Evolutionary conservation across 2,329 filamentous ascomycete genomes (phyloP).

Genomic region (Talaromyces islandicus): DNA sequence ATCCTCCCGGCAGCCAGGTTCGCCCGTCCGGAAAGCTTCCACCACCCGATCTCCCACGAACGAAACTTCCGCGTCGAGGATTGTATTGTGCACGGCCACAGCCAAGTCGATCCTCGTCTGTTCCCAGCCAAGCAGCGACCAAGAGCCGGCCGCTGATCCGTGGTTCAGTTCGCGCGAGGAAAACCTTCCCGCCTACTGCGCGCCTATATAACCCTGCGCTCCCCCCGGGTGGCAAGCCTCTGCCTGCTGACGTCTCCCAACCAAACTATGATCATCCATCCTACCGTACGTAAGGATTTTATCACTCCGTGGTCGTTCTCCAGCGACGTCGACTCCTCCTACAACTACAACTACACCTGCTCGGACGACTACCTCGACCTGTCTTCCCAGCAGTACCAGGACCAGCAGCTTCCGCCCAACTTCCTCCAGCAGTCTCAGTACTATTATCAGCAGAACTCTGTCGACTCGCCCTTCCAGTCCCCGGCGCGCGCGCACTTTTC

Average conservation of each 20-base stretch:
- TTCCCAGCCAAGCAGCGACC: conserved; percentile 3
- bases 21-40: conserved; percentile 6
- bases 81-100: conserved; percentile 9
- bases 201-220: conserved; percentile 11
- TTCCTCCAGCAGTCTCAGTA: conserved; percentile 14
- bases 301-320: conserved; percentile 30
- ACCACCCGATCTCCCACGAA: not conserved
- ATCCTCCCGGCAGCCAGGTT: not conserved
- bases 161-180: conserved; percentile 7
- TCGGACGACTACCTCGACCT: conserved; percentile 15
- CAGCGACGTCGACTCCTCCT: conserved; percentile 14
- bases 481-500: conserved; percentile 24
- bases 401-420: conserved; percentile 31
- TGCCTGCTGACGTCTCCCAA: conserved; percentile 19
- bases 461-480: conserved; percentile 30
- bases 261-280: conserved; percentile 35
- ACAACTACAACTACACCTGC: conserved; percentile 16
- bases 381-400: conserved; percentile 25
- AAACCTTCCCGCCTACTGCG: conserved; percentile 12
- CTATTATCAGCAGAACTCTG: conserved; percentile 14
- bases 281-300: conserved; percentile 36
- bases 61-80: conserved; percentile 5
- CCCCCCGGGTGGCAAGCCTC: conserved; percentile 12
- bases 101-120: conserved; percentile 1
- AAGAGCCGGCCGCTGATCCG: conserved; percentile 1